These are phyloP conservation scores for Thraustochytrium striatum DNA, from an alignment of 352 stramenopile genomes.

Conservation along the genomic window DNA sequence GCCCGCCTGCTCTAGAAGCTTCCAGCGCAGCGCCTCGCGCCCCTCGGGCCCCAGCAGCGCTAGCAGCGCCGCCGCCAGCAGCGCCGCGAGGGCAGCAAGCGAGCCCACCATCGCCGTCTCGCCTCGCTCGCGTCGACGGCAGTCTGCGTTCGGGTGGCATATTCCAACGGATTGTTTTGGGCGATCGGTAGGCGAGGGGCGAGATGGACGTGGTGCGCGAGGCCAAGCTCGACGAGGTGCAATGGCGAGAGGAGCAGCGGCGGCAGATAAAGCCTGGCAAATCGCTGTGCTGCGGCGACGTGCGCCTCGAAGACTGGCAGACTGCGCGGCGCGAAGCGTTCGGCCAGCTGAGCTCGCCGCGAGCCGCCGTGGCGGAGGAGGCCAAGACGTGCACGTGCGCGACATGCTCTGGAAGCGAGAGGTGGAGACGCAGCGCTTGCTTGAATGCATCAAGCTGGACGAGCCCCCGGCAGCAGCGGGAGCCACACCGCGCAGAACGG, in stretches of 20 bases:
- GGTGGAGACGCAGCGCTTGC: too few relatives aligned
- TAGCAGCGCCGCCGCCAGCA: neutral
- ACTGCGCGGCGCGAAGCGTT: neutral
- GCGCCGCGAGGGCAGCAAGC: neutral
- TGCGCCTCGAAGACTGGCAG: neutral
- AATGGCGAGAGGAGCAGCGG: neutral
- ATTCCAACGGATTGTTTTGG: neutral
- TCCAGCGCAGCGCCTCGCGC: too few relatives aligned
- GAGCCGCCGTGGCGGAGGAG: neutral
- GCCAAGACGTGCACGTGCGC: neutral
- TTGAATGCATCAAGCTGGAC: too few relatives aligned
- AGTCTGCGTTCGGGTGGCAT: neutral
- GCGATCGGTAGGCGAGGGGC: neutral
- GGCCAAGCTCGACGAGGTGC: neutral
- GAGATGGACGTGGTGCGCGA: slow-evolving; percentile 15
- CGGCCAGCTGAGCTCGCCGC: neutral
- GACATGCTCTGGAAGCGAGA: neutral
- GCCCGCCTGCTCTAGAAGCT: too few relatives aligned
- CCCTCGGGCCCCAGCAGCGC: neutral
- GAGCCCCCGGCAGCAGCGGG: too few relatives aligned
- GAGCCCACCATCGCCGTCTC: neutral
- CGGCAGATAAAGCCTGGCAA: neutral
- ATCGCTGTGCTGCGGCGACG: too few relatives aligned
- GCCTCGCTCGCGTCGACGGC: neutral
- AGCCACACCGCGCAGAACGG: too few relatives aligned